These are phyloP conservation scores for Arachnopeziza araneosa DNA, from an alignment of 2,329 filamentous ascomycete species.

Conservation along the genomic window DNA sequence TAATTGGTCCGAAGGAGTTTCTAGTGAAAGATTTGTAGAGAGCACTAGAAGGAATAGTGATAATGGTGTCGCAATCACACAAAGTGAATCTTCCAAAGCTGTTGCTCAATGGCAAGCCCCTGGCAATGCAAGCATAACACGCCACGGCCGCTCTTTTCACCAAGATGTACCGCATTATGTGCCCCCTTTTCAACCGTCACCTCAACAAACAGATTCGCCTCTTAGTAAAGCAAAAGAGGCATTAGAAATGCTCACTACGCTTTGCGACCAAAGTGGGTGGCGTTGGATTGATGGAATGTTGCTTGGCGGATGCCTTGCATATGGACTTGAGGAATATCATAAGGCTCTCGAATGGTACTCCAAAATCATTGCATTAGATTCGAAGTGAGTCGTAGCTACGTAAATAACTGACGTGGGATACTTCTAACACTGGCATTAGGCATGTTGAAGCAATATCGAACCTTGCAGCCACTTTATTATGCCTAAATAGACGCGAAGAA, in stretches of 20 bases:
- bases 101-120: background rate
- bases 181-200: slow-evolving; percentile 19
- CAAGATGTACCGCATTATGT: slow-evolving; percentile 26
- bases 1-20: slow-evolving; percentile 10
- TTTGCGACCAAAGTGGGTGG: slow-evolving; percentile 78
- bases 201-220: slow-evolving; percentile 15
- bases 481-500: slow-evolving; percentile 74
- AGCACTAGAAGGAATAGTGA: background rate
- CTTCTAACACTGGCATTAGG: slow-evolving; percentile 11
- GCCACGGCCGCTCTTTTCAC: slow-evolving; percentile 11
- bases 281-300: slow-evolving; percentile 92
- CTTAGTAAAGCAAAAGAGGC: slow-evolving; percentile 51
- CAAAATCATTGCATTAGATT: slow-evolving; percentile 51
- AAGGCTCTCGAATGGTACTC: slow-evolving; percentile 71
- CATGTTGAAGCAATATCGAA: slow-evolving; percentile 95
- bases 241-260: slow-evolving; percentile 63
- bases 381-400: slow-evolving; percentile 40
- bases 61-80: background rate
- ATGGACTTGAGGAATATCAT: slow-evolving; percentile 79
- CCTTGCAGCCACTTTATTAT: slow-evolving; percentile 81
- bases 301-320: slow-evolving; percentile 84
- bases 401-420: background rate
- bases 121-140: background rate
- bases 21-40: background rate
- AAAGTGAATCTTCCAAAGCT: background rate